Conservation (phyloP, 192 early-diverging fungal species). For the Coemansia sp. region DNA sequence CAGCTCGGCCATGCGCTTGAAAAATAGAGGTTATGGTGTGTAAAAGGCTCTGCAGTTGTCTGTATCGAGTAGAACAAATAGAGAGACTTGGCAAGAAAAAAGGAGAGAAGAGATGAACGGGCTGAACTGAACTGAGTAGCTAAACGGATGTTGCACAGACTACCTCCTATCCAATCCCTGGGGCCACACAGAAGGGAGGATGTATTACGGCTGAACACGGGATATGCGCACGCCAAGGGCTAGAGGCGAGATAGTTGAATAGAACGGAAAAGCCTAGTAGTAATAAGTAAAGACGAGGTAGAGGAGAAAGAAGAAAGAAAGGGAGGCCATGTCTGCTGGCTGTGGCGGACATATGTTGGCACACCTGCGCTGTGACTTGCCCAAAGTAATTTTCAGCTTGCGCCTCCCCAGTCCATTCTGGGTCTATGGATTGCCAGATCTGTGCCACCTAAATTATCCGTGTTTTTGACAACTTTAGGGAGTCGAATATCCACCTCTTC, state of each 20-base stretch:
- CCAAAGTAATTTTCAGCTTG: constrained; percentile 1
- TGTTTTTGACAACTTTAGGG: too few species aligned
- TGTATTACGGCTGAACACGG: neutral
- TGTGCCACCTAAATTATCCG: too few species aligned
- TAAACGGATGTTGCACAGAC: neutral
- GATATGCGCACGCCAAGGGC: neutral
- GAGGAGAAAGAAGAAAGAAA: neutral
- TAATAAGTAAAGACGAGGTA: neutral
- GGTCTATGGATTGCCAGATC: neutral
- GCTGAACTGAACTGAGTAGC: neutral
- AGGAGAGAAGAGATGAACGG: neutral
- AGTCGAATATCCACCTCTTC: neutral
- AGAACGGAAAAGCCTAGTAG: neutral
- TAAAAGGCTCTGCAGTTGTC: neutral
- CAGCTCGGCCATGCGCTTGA: neutral
- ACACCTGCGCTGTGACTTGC: neutral
- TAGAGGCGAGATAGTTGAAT: neutral
- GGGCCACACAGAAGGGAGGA: neutral
- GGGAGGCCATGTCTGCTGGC: neutral
- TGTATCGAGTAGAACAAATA: neutral
- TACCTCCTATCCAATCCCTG: neutral
- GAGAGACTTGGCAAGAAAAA: neutral
- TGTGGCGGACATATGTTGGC: neutral
- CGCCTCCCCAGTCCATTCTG: neutral
- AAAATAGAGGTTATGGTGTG: neutral